Evolutionary conservation across 192 early-diverging fungal genomes (phyloP), one percentile per base, ranked within the genome.

Genomic region (Chytriomyces confervae): DNA sequence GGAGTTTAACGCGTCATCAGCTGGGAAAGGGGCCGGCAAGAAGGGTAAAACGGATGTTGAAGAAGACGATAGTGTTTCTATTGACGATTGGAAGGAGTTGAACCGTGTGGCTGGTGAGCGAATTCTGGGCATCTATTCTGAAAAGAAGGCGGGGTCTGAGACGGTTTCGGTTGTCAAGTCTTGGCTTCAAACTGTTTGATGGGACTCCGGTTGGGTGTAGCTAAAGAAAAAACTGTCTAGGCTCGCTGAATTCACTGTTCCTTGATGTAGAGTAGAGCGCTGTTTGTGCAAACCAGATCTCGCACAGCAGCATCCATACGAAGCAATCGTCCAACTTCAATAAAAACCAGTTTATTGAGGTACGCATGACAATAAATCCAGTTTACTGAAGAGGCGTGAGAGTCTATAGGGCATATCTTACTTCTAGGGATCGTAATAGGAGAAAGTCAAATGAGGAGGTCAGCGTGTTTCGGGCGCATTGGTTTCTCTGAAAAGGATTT

Each of bases 91-190:
- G 69, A 70, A 46, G 47, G 53, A 18, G 61, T 57, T 82, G 29
- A 46, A 79, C 24, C 11, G 24, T 29, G n/a, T 82, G n/a, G 78
- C 81, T 20, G 62, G 61, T 7, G 75, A 75, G 24, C 23, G 72
- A 23, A 51, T 82, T 57, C 44, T 48, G 44, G 77, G 72, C 47
- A 49, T 82, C n/a, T 82, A 82, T 50, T 23, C 66, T 29, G 75
- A 50, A 8, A 51, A 62, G 53, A 80, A 80, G 29, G 36, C 27
- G 27, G 13, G 23, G 8, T 11, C 79, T 5, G 60, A 80, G 57
- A 23, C 62, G 27, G 53, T 49, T 23, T 27, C 11, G 27, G 79
- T 80, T 13, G 72, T 80, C 27, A 76, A 81, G 69, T 2, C 10
- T 7, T 81, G 79, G 79, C 68, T 81, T 57, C 16, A 67, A 45